These are phyloP conservation scores for Pneumocystis murina DNA, from an alignment of 1,139 yeast species.

Conservation along the genomic window DNA sequence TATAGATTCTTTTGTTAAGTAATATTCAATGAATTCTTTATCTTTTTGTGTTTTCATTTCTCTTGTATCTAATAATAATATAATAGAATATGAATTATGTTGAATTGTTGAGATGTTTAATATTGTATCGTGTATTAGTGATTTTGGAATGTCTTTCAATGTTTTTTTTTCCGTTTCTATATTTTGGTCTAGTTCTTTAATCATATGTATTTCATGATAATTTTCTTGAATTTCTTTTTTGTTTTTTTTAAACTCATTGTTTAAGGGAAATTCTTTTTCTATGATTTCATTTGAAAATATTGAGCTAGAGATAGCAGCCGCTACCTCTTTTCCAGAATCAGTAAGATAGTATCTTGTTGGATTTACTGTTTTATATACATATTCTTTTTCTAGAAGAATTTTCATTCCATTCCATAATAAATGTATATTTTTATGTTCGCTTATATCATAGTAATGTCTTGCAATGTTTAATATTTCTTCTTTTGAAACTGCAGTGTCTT, in stretches of 20 bases:
- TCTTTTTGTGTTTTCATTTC: slow-evolving; percentile 52
- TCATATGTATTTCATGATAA: neutral
- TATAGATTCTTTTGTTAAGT: slow-evolving; percentile 34
- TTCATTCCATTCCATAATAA: slow-evolving; percentile 71
- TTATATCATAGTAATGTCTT: slow-evolving; percentile 42
- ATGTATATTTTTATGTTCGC: slow-evolving; percentile 27
- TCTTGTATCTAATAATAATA: slow-evolving; percentile 61
- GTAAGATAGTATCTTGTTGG: slow-evolving; percentile 53
- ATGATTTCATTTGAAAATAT: slow-evolving; percentile 21
- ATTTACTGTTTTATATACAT: slow-evolving; percentile 44
- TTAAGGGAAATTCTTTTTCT: neutral
- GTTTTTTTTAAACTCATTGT: neutral
- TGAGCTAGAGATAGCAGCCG: slow-evolving; percentile 38
- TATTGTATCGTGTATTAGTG: neutral
- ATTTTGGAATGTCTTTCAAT: slow-evolving; percentile 1
- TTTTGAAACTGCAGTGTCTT: slow-evolving; percentile 40
- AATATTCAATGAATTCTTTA: slow-evolving; percentile 46
- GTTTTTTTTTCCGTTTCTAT: neutral
- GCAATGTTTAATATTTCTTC: slow-evolving; percentile 46
- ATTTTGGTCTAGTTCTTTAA: neutral
- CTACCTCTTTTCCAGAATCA: slow-evolving; percentile 56
- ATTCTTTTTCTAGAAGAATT: slow-evolving; percentile 45
- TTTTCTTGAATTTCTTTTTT: neutral
- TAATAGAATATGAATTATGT: slow-evolving; percentile 40
- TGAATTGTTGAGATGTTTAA: slow-evolving; percentile 10